phyloP scores from a whole-genome alignment of 768 basidiomycete species.

The Myochromella boudieri region DNA sequence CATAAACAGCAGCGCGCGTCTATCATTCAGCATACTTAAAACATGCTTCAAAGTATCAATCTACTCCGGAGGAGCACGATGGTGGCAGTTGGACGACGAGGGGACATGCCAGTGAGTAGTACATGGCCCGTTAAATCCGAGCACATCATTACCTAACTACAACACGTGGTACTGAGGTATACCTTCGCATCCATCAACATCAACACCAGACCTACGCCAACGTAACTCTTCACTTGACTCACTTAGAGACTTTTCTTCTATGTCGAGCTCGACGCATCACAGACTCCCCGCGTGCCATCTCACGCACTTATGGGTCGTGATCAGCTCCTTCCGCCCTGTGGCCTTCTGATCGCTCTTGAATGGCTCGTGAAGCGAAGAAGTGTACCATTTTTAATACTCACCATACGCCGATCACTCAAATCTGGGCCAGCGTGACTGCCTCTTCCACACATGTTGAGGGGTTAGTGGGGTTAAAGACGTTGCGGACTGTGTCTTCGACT shows the following conservation, averaged over 20 bases:
- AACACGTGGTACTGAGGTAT: too few relatives aligned
- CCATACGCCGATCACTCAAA: conserved; percentile 1
- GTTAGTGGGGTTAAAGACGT: not conserved
- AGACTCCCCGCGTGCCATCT: not conserved
- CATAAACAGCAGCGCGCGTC: too few relatives aligned
- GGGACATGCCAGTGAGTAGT: too few relatives aligned
- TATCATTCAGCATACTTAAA: too few relatives aligned
- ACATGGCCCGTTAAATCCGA: too few relatives aligned
- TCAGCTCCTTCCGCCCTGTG: not conserved
- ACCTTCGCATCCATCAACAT: too few relatives aligned
- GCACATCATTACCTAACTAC: too few relatives aligned
- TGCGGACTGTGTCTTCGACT: conserved; percentile 2
- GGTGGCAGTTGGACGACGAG: too few relatives aligned
- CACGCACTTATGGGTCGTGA: not conserved
- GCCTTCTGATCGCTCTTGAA: conserved; percentile 4
- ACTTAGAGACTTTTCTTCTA: not conserved
- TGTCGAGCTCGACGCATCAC: not conserved
- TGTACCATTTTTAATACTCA: not conserved
- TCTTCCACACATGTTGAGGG: conserved; percentile 11
- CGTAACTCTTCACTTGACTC: not conserved
- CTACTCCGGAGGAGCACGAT: too few relatives aligned
- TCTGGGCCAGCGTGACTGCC: conserved; percentile 8
- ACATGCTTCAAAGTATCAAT: too few relatives aligned
- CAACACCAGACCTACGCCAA: too few relatives aligned
- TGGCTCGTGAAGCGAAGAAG: not conserved